Evolutionary conservation across 169 alveolate genomes (phyloP).

Genomic region (Babesia divergens): DNA sequence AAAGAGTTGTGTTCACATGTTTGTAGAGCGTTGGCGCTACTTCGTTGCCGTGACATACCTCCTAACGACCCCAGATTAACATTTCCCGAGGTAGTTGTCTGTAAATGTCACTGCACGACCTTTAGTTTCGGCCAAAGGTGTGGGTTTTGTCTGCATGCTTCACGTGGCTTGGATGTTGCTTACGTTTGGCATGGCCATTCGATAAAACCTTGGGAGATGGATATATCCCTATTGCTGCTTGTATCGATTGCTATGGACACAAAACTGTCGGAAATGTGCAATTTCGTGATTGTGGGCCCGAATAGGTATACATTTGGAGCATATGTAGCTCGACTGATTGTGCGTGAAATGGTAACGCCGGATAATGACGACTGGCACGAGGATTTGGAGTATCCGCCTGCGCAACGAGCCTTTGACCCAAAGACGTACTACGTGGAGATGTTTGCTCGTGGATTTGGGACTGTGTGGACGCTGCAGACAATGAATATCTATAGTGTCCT

Average conservation of each 20-base stretch:
- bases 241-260: constrained; percentile 31
- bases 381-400: neutral
- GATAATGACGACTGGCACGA: neutral
- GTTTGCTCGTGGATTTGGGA: constrained; percentile 49
- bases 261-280: constrained; percentile 9
- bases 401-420: constrained; percentile 7
- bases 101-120: constrained; percentile 39
- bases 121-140: constrained; percentile 47
- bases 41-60: neutral
- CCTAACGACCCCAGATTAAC: neutral
- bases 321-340: constrained; percentile 43
- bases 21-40: constrained; percentile 37
- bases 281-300: constrained; percentile 1
- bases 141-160: constrained; percentile 9
- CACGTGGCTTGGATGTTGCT: constrained; percentile 5
- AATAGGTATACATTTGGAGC: constrained; percentile 29
- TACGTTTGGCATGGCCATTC: neutral
- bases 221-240: constrained; percentile 35
- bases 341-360: constrained; percentile 14
- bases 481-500: neutral
- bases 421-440: constrained; percentile 27
- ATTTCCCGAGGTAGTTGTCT: constrained; percentile 26
- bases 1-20: constrained; percentile 33
- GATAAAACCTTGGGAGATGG: constrained; percentile 33
- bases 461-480: constrained; percentile 34